These are phyloP conservation scores for Isoetes taiwanensis DNA, from an alignment of 75 land plant species.

Conservation along the genomic window DNA sequence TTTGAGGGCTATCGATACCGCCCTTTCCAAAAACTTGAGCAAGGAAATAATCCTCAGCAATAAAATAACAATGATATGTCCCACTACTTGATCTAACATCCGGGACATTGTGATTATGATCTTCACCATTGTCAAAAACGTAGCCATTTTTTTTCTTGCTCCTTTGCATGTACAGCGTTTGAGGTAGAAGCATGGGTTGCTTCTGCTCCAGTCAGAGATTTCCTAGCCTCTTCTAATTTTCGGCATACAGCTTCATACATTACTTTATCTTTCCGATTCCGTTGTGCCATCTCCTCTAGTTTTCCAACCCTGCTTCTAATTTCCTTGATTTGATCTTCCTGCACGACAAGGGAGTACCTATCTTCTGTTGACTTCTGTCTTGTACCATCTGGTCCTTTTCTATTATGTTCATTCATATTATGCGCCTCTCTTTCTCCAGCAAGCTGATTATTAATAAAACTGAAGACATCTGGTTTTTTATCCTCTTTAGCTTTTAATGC, in stretches of 20 bases:
- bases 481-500: conserved; percentile 57
- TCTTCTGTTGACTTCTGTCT: no score
- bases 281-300: conserved; percentile 75
- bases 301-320: conserved; percentile 41
- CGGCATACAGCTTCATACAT: conserved; percentile 72
- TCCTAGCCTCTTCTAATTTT: conserved; percentile 50
- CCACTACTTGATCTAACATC: no score
- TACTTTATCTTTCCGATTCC: conserved; percentile 79
- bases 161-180: conserved; percentile 58
- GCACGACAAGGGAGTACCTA: conserved; percentile 46
- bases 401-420: no score
- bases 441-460: conserved; percentile 79
- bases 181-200: conserved; percentile 58
- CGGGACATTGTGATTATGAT: no score
- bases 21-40: no score
- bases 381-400: no score
- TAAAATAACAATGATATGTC: no score
- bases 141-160: conserved; percentile 80
- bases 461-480: conserved; percentile 52
- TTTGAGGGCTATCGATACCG: no score
- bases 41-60: no score
- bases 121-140: conserved; percentile 45
- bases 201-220: conserved; percentile 50
- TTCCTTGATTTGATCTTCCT: conserved; percentile 69
- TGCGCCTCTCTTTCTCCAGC: no score